Base-by-base conservation (phyloP, 139 green algal genomes). In the Coelastrella sp. region DNA sequence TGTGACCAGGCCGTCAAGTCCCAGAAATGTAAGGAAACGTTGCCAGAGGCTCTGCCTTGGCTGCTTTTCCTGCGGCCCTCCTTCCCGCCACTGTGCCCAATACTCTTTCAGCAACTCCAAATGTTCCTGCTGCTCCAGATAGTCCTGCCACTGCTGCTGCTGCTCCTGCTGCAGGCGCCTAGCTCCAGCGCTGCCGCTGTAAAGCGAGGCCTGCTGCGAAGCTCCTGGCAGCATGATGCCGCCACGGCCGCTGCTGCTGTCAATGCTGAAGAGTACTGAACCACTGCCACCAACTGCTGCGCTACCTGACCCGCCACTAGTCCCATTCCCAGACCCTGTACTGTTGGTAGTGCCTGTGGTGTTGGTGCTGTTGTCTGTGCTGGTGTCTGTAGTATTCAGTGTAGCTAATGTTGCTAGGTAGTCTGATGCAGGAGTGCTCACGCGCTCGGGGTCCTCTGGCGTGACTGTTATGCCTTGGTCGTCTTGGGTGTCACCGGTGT, bases 71-170 rank as follows among this genome's bases (percentile, higher is more conserved):
- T 76, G 60, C 60, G 23, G 60, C 60, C 13, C 11, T 5, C 60
- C 81, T 22, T 75, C 60, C 22, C 19, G 80, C 56, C 60, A 64
- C n/a, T 86, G 59, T 20, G 17, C 20, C 81, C 54, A 68, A 19
- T 74, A 66, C 60, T 77, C 47, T 22, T 59, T 56, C 60, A 60
- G 32, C 60, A 73, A n/a, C 58, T 85, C 57, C 57, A 23, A 19
- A 5, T 64, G 56, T 11, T 85, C 56, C 22, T n/a, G 56, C 17
- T 71, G 57, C 79, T 73, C 78, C 20, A 32, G 1, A 5, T 84
- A 19, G 23, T 80, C 22, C 83, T 71, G 83, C 83, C 32, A 47
- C 7, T 88, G 83, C 83, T 88, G 83, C 68, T 66, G 56, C 83
- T 88, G 82, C 32, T 16, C 14, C 65, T 88, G 82, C 14, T 79